Conservation (phyloP, 441 rosid genomes). For the Viola pubescens region DNA sequence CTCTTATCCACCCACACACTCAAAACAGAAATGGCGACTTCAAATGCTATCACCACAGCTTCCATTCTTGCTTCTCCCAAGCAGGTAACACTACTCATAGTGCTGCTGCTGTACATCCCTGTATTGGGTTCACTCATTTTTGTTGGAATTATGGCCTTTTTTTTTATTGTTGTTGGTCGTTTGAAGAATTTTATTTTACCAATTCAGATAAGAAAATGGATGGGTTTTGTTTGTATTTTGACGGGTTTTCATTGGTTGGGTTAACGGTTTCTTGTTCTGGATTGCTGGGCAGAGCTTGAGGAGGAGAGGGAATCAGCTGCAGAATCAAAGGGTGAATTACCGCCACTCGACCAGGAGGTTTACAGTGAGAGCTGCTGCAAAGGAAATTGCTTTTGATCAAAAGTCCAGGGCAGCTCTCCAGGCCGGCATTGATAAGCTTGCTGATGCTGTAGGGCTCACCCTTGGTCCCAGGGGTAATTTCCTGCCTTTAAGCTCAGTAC, state of each 20-base stretch:
- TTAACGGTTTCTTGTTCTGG: too few species aligned
- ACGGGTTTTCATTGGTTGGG: too few species aligned
- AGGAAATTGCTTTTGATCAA: conserved; percentile 90
- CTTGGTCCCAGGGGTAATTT: conserved; percentile 91
- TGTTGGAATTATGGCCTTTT: background rate
- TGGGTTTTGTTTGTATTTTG: too few species aligned
- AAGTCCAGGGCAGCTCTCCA: conserved; percentile 76
- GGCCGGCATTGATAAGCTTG: conserved; percentile 88
- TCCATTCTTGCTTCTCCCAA: conserved; percentile 65
- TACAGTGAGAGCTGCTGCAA: conserved; percentile 65
- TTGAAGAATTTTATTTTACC: too few species aligned
- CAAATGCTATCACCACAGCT: conserved; percentile 26
- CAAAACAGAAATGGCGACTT: too few species aligned
- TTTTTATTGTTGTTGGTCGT: too few species aligned
- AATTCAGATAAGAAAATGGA: too few species aligned
- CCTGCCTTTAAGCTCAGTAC: background rate
- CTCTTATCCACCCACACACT: too few species aligned
- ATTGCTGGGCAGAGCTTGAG: conserved; percentile 6
- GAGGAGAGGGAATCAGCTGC: conserved; percentile 47
- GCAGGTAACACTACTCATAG: conserved; percentile 37
- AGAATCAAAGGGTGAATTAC: conserved; percentile 45
- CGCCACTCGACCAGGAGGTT: conserved; percentile 45
- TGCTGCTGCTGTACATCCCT: too few species aligned
- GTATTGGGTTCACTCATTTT: too few species aligned
- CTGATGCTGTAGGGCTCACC: conserved; percentile 87